A percentile compares a stretch with the other conserved stretches of the same genome.
phyloP scores from a whole-genome alignment of 192 early-diverging fungal genomes.

The Entomortierella chlamydospora region DNA sequence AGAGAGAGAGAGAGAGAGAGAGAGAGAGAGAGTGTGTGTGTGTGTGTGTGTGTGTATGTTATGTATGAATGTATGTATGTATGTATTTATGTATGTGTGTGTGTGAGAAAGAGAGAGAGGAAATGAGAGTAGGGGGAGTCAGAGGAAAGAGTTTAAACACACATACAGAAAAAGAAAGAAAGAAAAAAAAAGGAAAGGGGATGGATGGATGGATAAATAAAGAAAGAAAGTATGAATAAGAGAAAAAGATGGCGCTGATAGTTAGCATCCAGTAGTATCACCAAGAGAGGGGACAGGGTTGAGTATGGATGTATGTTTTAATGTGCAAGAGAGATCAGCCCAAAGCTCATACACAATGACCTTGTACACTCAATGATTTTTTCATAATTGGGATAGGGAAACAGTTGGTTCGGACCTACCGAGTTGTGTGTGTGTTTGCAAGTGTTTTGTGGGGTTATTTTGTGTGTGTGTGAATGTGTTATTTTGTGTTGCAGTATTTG shows the following conservation, averaged over 20 bases:
- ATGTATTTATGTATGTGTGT: no score
- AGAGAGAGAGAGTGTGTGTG: no score
- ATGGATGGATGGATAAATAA: not conserved
- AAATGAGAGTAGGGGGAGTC: no score
- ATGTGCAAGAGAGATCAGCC: no score
- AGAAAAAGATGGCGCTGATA: constrained; percentile 4
- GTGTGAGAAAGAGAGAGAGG: no score
- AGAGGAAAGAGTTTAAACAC: constrained; percentile 3
- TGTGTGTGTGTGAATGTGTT: not conserved
- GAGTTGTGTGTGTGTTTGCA: not conserved
- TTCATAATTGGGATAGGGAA: no score
- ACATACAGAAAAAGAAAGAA: not conserved
- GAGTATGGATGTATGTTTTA: not conserved
- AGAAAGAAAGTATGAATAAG: not conserved
- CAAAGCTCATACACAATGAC: no score
- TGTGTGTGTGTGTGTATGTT: no score
- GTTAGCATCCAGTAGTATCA: not conserved
- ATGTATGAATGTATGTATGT: no score
- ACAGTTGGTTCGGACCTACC: no score
- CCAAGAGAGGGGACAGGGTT: not conserved
- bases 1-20: no score
- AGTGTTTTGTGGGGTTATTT: not conserved
- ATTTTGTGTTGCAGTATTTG: not conserved
- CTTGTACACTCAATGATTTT: no score
- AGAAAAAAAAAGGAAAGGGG: not conserved